Evolutionary conservation across 495 filamentous ascomycete species (phyloP), one percentile per base, ranked within the genome.

Genomic region (Jackrogersella minutella): DNA sequence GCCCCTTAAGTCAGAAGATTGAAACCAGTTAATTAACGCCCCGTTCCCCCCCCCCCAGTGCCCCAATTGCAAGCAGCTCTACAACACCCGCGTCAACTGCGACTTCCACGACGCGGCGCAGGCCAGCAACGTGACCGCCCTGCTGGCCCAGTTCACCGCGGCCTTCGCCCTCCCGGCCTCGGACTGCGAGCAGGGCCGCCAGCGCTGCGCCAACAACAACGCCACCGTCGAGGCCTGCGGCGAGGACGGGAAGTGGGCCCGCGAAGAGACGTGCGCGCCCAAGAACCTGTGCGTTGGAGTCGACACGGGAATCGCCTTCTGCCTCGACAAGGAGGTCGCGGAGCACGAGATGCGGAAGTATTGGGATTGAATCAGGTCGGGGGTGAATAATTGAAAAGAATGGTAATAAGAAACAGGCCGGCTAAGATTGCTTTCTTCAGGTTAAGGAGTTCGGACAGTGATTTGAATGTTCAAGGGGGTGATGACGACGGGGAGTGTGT

Each of bases 1-100:
- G 5, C 11, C 21, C n/a, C 24, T 30, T 30, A 14, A 2, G 36
- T 5, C 43, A 0, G 3, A 13, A 24, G n/a, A n/a, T n/a, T n/a
- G n/a, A n/a, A n/a, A n/a, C n/a, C n/a, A n/a, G n/a, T n/a, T n/a
- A n/a, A 41, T 14, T 41, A 41, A 41, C 39, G 3, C 26, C n/a
- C n/a, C 3, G 26, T 24, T 41, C 6, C 9, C 47, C 34, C 22
- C 1, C 13, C 19, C 49, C 22, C 16, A 52, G 21, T 68, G 65
- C 47, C 65, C 59, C 14, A 30, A 34, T 40, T 68, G 65, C 54
- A 64, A 59, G 34, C 59, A 59, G 34, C 47, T 63, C 17, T 63
- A 68, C 65, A 56, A 68, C 34, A 68, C 53, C 0, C 22, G 24
- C 9, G 49, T 68, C 6, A 46, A 59, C 21, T 68, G 65, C 54